Evolutionary conservation across 2,329 filamentous ascomycete genomes (phyloP), one percentile per base, ranked within the genome.

Genomic region (Penicillium thymicola): DNA sequence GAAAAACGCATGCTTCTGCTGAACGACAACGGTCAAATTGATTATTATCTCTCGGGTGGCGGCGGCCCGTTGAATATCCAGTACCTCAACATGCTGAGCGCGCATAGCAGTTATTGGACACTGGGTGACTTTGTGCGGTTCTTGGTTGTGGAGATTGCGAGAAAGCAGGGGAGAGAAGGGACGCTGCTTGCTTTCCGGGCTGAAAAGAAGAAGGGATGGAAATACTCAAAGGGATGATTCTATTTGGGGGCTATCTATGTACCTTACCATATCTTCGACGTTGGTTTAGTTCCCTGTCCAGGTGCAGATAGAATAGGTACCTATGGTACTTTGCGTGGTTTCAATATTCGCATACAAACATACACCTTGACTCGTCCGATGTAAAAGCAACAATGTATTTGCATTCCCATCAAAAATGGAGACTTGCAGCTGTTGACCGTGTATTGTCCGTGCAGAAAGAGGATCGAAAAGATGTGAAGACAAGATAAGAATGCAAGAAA

Each of bases 11-110:
- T 92, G 62, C 88, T 86, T 59, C 73, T 96, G 8, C 83, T 99
- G 4, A 99, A 99, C 65, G 94, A 99, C 67, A 97, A 97, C 63
- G 93, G 92, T 0, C 94, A 99, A 75, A 87, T 99, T 40, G 94
- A 99, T 72, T 99, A 86, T 74, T 95, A 88, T 66, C 78, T 99
- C 47, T 86, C 86, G 47, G 92, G 90, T 8, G 89, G 91, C 0
- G 89, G 90, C 2, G 94, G 94, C 0, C 88, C 92, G 4, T 78
- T 99, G 36, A 94, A 96, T 74, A 92, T 97, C 25, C 92, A 97
- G 75, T 99, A 99, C 71, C 76, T 97, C 36, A 97, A 96, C 64
- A 99, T 99, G 94, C 77, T 99, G 53, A 90, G 91, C 55, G 94
- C 94, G 9, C 94, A 99, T 74, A 92, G 90, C 54, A 93, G 89